Evolutionary conservation across 2,329 filamentous ascomycete genomes (phyloP), one percentile per base, ranked within the genome.

Genomic region (Diaporthe sp.): DNA sequence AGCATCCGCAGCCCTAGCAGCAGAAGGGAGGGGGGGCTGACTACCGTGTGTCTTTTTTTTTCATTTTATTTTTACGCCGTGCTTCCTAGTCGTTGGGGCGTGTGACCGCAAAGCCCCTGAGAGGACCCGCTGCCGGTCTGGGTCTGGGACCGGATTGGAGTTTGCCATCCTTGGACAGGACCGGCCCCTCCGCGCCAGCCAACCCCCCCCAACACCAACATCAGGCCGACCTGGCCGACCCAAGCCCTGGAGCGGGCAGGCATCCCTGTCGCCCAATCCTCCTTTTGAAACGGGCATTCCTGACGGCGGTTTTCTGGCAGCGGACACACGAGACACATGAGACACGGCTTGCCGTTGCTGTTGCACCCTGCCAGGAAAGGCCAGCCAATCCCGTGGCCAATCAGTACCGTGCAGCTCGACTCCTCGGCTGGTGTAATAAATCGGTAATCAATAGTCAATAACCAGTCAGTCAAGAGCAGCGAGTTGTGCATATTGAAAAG

Each of bases 271-370:
- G 57, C 47, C 55, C 28, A 25, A 25, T 61, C 44, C 70, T 61
- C 71, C 71, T 60, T 42, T 51, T 72, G 71, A 72, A 72, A 72
- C 71, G 55, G 44, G 15, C 57, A 72, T 72, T 63, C 71, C 71
- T 72, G 71, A 72, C 57, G 28, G 71, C 53, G 44, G 71, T 53
- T 72, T 53, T 72, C 31, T 42, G 28, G 37, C 58, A 63, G 39
- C 60, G 9, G 60, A 68, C 63, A 53, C 63, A 39, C 63, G 63
- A 68, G 63, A 44, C 63, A 68, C 63, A 68, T 68, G 63, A 68
- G 63, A 68, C 63, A 68, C 63, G 63, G 63, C 44, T 44, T 51
- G 44, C 44, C 63, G 28, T 37, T 61, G 58, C 22, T 61, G 58
- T 25, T 61, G 58, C 58, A 61, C 57, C 34, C 57, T 49, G 61